Percentiles rank a stretch among this genome's conserved stretches.
These are phyloP conservation scores for Silybum marianum DNA, from an alignment of 129 eudicot genomes.

Conservation along the genomic window DNA sequence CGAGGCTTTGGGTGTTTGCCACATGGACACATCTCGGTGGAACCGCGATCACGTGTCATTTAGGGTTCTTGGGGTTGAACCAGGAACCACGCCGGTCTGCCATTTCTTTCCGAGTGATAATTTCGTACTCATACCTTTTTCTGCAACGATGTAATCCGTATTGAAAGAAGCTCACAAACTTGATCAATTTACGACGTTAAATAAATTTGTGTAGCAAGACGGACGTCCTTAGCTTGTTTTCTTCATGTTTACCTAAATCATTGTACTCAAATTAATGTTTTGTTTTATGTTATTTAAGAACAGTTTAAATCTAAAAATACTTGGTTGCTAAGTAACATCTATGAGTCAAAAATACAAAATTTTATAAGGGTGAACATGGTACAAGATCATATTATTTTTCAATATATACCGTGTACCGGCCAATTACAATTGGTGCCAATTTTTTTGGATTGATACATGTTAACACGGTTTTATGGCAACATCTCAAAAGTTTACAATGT, in stretches of 20 bases:
- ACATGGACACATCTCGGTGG: conserved; percentile 88
- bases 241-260: neutral
- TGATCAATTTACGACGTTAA: neutral
- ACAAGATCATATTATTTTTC: too few species aligned
- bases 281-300: neutral
- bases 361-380: too few species aligned
- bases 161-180: neutral
- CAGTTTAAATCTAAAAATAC: too few species aligned
- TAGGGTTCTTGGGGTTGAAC: conserved; percentile 61
- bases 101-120: conserved; percentile 85
- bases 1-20: conserved; percentile 71
- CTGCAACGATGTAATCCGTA: conserved; percentile 11
- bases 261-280: neutral
- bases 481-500: too few species aligned
- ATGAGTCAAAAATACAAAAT: too few species aligned
- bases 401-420: too few species aligned
- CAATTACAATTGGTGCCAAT: too few species aligned
- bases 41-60: conserved; percentile 56
- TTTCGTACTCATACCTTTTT: conserved; percentile 49
- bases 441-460: too few species aligned
- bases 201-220: neutral
- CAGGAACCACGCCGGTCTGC: conserved; percentile 74
- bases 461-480: too few species aligned
- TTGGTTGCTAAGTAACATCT: too few species aligned
- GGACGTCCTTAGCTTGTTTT: neutral